phyloP scores from a whole-genome alignment of 2,329 filamentous ascomycete genomes.

The Talaromyces sp. region DNA sequence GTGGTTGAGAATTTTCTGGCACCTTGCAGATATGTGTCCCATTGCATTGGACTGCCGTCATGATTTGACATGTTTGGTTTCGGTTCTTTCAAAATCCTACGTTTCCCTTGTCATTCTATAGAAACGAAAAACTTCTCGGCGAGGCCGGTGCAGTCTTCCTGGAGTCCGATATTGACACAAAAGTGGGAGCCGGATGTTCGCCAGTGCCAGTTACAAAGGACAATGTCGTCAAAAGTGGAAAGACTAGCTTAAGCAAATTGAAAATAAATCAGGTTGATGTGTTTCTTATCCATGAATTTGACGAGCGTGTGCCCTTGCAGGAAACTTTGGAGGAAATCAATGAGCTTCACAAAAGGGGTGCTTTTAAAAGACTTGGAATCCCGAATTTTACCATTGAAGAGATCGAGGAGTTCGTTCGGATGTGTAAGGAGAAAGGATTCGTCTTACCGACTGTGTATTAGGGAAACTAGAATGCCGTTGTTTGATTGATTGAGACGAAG shows the following conservation, averaged over 20 bases:
- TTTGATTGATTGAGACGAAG: neutral
- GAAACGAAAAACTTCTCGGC: neutral
- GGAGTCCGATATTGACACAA: neutral
- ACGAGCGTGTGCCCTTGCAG: neutral
- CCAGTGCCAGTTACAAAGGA: neutral
- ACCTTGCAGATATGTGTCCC: neutral
- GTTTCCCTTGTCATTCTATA: neutral
- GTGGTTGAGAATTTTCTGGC: neutral
- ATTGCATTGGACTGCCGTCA: neutral
- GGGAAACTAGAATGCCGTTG: neutral
- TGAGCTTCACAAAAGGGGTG: neutral
- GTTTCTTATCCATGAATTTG: neutral
- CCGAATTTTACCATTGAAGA: neutral
- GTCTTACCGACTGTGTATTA: neutral
- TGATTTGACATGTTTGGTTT: neutral
- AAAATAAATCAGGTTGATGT: neutral
- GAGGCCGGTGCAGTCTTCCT: neutral
- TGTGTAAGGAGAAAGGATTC: neutral
- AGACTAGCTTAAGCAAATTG: neutral
- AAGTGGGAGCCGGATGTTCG: neutral
- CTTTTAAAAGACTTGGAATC: neutral
- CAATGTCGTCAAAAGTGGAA: neutral
- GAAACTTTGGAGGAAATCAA: neutral
- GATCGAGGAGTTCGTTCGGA: neutral
- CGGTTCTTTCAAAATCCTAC: neutral